phyloP scores from a whole-genome alignment of 2,329 filamentous ascomycete species.

The Biscogniauxia sp. region DNA sequence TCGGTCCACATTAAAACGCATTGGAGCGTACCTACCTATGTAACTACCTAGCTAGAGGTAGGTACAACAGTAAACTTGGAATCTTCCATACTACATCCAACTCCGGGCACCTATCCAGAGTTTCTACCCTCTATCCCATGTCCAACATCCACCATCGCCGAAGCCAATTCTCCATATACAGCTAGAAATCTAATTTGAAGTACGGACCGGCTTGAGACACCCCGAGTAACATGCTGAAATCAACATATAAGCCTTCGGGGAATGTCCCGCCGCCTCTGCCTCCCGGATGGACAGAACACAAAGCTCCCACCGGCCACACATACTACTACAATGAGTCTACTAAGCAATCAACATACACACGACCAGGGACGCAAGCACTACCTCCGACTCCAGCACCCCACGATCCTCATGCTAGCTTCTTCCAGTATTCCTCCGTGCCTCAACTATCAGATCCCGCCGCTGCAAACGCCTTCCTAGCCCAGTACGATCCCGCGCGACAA shows the following conservation, averaged over 20 bases:
- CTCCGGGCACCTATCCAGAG: no score
- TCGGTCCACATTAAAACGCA: no score
- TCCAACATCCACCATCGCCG: slow-evolving; percentile 1
- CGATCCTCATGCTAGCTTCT: slow-evolving; percentile 38
- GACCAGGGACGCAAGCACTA: slow-evolving; percentile 50
- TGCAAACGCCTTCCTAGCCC: slow-evolving; percentile 61
- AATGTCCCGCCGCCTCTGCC: slow-evolving; percentile 59
- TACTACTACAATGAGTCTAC: slow-evolving; percentile 86
- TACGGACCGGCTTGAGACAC: not conserved
- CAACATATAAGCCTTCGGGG: slow-evolving; percentile 65
- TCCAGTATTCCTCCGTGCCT: slow-evolving; percentile 41
- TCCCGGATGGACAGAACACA: slow-evolving; percentile 89
- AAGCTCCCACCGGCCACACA: slow-evolving; percentile 78
- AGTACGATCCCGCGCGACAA: slow-evolving; percentile 43
- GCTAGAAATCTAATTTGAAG: not conserved
- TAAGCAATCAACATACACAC: slow-evolving; percentile 82
- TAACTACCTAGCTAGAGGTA: not conserved
- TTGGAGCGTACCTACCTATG: no score
- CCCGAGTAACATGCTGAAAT: slow-evolving; percentile 61
- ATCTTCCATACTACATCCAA: no score
- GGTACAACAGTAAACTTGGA: no score
- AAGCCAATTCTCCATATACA: not conserved
- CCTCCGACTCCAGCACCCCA: slow-evolving; percentile 13
- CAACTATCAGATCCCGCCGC: slow-evolving; percentile 53
- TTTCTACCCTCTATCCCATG: no score